Conservation (phyloP, 371 early-diverging fungal genomes). For the Zancudomyces culisetae region DNA sequence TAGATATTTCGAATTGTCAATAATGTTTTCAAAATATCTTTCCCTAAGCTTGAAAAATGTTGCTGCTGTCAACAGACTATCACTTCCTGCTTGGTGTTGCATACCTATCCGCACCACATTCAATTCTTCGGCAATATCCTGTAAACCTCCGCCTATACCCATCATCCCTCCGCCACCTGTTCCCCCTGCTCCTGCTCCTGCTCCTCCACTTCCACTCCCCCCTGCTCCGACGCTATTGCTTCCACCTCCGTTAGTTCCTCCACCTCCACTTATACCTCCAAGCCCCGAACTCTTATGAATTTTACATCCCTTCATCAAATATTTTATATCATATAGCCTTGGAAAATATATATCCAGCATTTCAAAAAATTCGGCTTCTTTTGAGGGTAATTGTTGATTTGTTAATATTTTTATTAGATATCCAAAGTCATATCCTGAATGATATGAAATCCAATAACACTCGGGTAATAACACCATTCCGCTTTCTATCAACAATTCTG, state of each 20-base stretch:
- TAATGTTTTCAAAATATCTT: slow-evolving; percentile 80
- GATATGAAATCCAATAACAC: slow-evolving; percentile 97
- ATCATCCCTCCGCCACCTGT: too few species aligned
- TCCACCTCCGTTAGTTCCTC: too few species aligned
- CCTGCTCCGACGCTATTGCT: too few species aligned
- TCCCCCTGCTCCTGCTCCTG: too few species aligned
- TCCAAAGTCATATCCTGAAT: slow-evolving; percentile 99
- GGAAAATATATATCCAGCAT: slow-evolving; percentile 88
- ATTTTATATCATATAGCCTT: slow-evolving; percentile 97
- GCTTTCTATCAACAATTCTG: slow-evolving; percentile 90
- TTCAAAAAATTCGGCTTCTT: slow-evolving; percentile 90
- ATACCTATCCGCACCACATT: slow-evolving; percentile 86
- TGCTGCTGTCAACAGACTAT: slow-evolving; percentile 85
- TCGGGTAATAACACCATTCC: slow-evolving; percentile 88
- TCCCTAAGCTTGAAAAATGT: slow-evolving; percentile 95
- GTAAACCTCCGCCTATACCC: slow-evolving; percentile 98
- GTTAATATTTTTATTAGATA: slow-evolving; percentile 95
- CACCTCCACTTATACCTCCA: too few species aligned
- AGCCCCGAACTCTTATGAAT: slow-evolving; percentile 47
- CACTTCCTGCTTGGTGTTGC: slow-evolving; percentile 99
- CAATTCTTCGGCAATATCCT: slow-evolving; percentile 96
- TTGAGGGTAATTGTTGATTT: slow-evolving; percentile 75
- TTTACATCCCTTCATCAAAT: slow-evolving; percentile 89
- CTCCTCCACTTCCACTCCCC: too few species aligned
- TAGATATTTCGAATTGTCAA: slow-evolving; percentile 80